phyloP scores from a whole-genome alignment of 352 stramenopile genomes.

The Peronospora destructor region DNA sequence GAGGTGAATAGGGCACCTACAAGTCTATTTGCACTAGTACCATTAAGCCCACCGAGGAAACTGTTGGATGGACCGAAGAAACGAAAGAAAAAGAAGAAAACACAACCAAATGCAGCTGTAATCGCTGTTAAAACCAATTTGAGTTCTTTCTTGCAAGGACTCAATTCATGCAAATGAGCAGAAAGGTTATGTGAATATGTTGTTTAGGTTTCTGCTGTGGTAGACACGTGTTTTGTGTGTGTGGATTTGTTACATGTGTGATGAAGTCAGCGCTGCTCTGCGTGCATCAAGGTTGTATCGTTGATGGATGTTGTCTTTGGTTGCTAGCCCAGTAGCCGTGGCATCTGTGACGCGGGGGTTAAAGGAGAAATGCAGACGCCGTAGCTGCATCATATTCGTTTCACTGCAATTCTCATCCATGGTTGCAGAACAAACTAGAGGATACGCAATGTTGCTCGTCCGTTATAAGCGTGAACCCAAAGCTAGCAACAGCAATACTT shows the following conservation, averaged over 20 bases:
- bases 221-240: background rate
- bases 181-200: conserved; percentile 3
- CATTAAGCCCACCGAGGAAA: conserved; percentile 55
- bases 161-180: conserved; percentile 28
- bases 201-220: background rate
- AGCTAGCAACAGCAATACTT: conserved; percentile 35
- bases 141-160: conserved; percentile 50
- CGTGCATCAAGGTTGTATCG: conserved; percentile 37
- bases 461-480: conserved; percentile 1
- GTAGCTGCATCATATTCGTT: conserved; percentile 26
- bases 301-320: conserved; percentile 40
- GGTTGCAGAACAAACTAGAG: conserved; percentile 54
- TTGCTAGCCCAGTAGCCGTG: conserved; percentile 46
- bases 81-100: conserved; percentile 72
- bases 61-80: conserved; percentile 60
- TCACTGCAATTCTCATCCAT: conserved; percentile 29
- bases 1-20: conserved; percentile 11
- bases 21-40: conserved; percentile 41
- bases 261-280: conserved; percentile 18
- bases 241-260: conserved; percentile 18
- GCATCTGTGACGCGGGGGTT: conserved; percentile 47
- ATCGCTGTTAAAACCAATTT: conserved; percentile 58
- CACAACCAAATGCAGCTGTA: conserved; percentile 26
- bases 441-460: conserved; percentile 24
- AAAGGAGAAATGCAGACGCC: conserved; percentile 56